Base-by-base conservation (phyloP, 1,284 basidiomycete species). In the Cryptococcus amylolentus region DNA sequence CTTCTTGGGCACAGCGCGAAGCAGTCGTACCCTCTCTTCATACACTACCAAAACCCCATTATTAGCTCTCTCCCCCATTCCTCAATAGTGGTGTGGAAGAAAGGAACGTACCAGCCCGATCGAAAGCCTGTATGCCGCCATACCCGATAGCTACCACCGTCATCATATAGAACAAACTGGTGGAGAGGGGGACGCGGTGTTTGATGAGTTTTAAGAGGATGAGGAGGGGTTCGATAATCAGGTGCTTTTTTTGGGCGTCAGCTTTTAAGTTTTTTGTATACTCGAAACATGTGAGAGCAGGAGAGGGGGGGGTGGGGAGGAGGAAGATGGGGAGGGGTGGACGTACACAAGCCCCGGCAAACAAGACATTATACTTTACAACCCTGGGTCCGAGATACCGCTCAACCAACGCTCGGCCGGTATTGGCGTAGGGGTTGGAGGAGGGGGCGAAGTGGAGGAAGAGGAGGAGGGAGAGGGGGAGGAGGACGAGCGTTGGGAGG, bases 101-200 rank as follows among this genome's bases (percentile, higher is more conserved):
- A 3, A 38, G 14, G n/a, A 4, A 58, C 71, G 57, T 52, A 75
- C 72, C 58, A 48, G 67, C 70, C 51, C 71, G 67, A 50, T 57
- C 57, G 53, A 67, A 67, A 41, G 70, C 66, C 49, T 66, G 66
- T n/a, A 73, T 58, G 1, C 62, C 63, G 3, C 64, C 70, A 38
- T 64, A 68, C 0, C 73, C 73, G 18, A 72, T 48, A 1, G 54
- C 37, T 2, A 66, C 49, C 26, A 66, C 65, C 9, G 61, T 64
- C 18, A 67, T 42, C 16, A 74, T 31, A 69, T 61, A 61, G 9
- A 55, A 26, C 61, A 73, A 58, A 18, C 54, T 54, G 2, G 57
- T 54, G 27, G 54, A 16, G 18, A 61, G 28, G 0, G 65, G 65
- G 9, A 63, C 59, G 7, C 38, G 23, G 51, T 67, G 57, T 41